Evolutionary conservation across 768 basidiomycete species (phyloP).

Genomic region (Boletus sensibilis): DNA sequence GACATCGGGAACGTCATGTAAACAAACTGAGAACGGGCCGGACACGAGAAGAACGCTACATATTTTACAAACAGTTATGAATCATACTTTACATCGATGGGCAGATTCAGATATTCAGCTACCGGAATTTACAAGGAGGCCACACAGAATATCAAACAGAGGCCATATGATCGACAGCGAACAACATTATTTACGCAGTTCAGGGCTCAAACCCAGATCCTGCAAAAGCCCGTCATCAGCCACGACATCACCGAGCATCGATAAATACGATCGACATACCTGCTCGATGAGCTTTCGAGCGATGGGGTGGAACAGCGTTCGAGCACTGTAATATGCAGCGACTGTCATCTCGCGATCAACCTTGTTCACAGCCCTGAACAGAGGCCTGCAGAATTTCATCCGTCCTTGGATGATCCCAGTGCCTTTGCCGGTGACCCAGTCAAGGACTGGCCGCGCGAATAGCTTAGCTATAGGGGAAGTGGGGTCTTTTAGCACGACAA

Average conservation of each 20-base stretch:
- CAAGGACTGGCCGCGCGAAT: constrained; percentile 37
- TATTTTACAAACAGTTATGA: neutral
- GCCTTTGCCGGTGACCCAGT: constrained; percentile 46
- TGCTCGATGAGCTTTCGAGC: constrained; percentile 49
- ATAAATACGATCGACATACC: constrained; percentile 28
- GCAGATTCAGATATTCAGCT: neutral
- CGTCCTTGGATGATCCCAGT: constrained; percentile 46
- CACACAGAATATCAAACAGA: neutral
- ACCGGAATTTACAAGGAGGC: neutral
- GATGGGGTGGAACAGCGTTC: constrained; percentile 48
- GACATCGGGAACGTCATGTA: no score
- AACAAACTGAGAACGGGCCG: no score
- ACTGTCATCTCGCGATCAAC: constrained; percentile 38
- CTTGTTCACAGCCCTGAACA: constrained; percentile 40
- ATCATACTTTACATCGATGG: neutral
- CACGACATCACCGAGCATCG: neutral
- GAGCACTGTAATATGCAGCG: constrained; percentile 35
- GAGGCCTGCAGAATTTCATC: constrained; percentile 56
- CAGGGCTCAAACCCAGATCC: constrained; percentile 25
- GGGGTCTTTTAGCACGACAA: constrained; percentile 44
- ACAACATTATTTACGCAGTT: neutral
- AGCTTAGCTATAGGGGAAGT: constrained; percentile 30
- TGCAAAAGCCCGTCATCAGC: constrained; percentile 5
- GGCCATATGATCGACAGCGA: neutral
- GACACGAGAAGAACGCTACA: no score